Base-by-base conservation (phyloP, 768 basidiomycete genomes). In the Lyophyllum shimeji region DNA sequence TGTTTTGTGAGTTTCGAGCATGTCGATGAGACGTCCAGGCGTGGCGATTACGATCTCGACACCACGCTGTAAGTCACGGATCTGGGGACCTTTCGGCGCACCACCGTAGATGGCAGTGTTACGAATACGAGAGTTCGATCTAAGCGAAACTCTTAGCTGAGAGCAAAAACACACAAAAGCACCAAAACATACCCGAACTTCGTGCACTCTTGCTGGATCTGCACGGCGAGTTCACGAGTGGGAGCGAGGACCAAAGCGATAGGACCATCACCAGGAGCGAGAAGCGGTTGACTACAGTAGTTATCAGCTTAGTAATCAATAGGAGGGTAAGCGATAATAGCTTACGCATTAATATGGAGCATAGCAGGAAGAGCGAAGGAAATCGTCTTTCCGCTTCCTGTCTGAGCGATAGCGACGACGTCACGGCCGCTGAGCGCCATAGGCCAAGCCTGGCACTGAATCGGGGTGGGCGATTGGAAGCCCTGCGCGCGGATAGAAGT, bases 11-110 rank as follows among this genome's bases (percentile, higher is more conserved):
- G 84, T 85, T 77, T 99, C 97, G 24, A 99, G 83, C 97, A 99
- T 98, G 69, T 99, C 97, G 63, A 99, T 99, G 62, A 99, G 79
- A 61, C 97, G 94, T 65, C 97, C 97, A 8, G 97, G 97, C n/a
- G 97, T 99, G n/a, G 97, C 97, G 63, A 99, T 98, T 60, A 96
- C 95, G 55, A 99, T 86, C 72, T 99, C 97, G 11, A 96, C 94
- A 48, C 97, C 97, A 52, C 95, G 89, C 70, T 95, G 94, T 52
- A 99, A 78, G 72, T 99, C 97, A 61, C 97, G 92, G 64, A 98
- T 97, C 74, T 99, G 97, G 25, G 92, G 94, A 7, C 97, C 97
- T 71, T 99, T 99, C 23, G 97, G 95, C 0, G 96, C 97, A 73
- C 97, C 97, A 54, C 97, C 97, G 70, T 98, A 99, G 63, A 99